phyloP scores from a whole-genome alignment of 2,329 filamentous ascomycete genomes.

The Hymenoscyphus fructigenus region DNA sequence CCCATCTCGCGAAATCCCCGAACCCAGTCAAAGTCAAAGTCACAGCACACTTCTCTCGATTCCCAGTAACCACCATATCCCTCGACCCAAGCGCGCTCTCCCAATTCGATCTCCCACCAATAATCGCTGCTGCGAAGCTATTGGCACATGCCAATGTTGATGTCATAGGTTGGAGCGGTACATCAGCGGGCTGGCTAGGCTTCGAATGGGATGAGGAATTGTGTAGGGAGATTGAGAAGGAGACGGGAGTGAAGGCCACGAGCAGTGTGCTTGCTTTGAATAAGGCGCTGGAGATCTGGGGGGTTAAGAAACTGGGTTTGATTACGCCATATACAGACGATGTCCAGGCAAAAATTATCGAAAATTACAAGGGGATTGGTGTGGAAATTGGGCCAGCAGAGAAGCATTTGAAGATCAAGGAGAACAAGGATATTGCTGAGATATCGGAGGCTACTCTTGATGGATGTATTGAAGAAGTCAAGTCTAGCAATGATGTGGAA shows the following conservation, averaged over 20 bases:
- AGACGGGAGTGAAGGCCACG: conserved; percentile 41
- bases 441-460: conserved; percentile 38
- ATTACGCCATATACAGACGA: conserved; percentile 45
- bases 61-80: conserved; percentile 42
- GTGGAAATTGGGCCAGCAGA: conserved; percentile 37
- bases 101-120: conserved; percentile 37
- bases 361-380: conserved; percentile 38
- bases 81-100: conserved; percentile 36
- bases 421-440: conserved; percentile 42
- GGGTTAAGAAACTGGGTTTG: conserved; percentile 37
- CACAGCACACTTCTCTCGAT: conserved; percentile 45
- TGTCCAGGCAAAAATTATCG: conserved; percentile 40
- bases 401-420: conserved; percentile 37
- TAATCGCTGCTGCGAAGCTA: conserved; percentile 38
- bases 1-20: conserved; percentile 25
- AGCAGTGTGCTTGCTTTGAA: conserved; percentile 45
- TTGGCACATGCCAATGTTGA: conserved; percentile 41
- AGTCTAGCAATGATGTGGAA: conserved; percentile 32
- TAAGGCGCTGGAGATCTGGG: conserved; percentile 34
- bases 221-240: conserved; percentile 40
- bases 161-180: conserved; percentile 42
- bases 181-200: conserved; percentile 41
- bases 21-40: conserved; percentile 38
- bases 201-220: conserved; percentile 43
- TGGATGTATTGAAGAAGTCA: conserved; percentile 20